Evolutionary conservation across 164 flowering plant genomes (phyloP).

Genomic region (Piper longum): DNA sequence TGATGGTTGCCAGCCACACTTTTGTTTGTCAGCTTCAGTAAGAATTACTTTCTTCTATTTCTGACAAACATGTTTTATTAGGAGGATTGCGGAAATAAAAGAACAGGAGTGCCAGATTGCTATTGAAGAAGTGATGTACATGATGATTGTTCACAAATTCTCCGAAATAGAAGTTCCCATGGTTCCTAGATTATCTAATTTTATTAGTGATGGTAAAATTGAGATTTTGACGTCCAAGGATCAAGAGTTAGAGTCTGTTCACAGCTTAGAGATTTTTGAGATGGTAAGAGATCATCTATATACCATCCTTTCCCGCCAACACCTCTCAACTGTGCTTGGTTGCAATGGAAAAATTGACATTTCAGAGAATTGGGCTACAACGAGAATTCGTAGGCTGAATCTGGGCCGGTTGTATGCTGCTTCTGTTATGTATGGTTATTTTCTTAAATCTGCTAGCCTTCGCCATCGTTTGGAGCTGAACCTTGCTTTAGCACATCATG

Average conservation of each 20-base stretch:
- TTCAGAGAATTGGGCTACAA: constrained; percentile 41
- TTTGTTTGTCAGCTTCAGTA: background rate
- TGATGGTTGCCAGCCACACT: too few species aligned
- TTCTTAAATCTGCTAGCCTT: constrained; percentile 52
- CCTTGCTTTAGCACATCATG: constrained; percentile 15
- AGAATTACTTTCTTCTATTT: background rate
- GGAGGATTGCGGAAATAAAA: constrained; percentile 79
- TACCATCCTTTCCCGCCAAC: constrained; percentile 26
- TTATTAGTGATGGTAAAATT: constrained; percentile 48
- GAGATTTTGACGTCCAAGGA: constrained; percentile 65
- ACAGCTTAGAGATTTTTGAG: constrained; percentile 45
- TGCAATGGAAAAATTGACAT: constrained; percentile 43
- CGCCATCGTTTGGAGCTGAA: constrained; percentile 44
- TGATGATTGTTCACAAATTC: constrained; percentile 55
- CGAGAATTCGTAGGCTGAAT: constrained; percentile 25
- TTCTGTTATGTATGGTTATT: constrained; percentile 74
- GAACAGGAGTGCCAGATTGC: constrained; percentile 44
- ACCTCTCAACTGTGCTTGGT: constrained; percentile 35
- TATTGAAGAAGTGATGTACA: constrained; percentile 71
- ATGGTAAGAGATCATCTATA: constrained; percentile 60
- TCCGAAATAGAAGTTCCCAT: constrained; percentile 54
- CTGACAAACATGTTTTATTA: constrained; percentile 12
- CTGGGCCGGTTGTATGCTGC: constrained; percentile 53
- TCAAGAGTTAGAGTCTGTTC: constrained; percentile 64
- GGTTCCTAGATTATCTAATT: constrained; percentile 61